Percentiles rank a stretch among this genome's conserved stretches.
These are phyloP conservation scores for Barnettozyma salicaria DNA, from an alignment of 805 yeast species.

Conservation along the genomic window DNA sequence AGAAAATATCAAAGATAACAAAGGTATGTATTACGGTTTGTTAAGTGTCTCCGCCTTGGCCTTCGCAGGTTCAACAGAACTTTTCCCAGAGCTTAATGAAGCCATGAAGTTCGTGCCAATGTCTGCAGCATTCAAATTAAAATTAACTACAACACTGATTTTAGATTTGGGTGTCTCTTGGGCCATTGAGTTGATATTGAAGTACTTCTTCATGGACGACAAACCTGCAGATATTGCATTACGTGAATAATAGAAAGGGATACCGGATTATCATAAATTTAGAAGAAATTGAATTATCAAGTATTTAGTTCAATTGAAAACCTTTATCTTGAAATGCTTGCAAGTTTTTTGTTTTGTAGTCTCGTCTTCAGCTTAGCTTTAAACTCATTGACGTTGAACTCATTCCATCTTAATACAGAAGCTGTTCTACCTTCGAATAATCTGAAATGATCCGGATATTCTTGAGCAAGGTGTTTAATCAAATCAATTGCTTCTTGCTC, in stretches of 20 bases:
- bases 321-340: too few relatives aligned
- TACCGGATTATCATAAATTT: neutral
- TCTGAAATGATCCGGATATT: constrained; percentile 19
- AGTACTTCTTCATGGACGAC: constrained; percentile 81
- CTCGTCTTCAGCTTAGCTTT: constrained; percentile 6
- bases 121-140: constrained; percentile 64
- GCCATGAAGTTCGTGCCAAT: constrained; percentile 89
- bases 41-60: constrained; percentile 88
- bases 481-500: constrained; percentile 21
- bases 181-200: constrained; percentile 74
- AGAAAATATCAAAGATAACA: constrained; percentile 82
- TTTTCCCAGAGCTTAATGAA: constrained; percentile 89
- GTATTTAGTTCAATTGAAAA: too few relatives aligned
- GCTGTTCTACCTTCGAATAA: constrained; percentile 13
- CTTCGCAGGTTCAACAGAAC: constrained; percentile 87
- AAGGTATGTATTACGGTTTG: constrained; percentile 95
- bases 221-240: constrained; percentile 87
- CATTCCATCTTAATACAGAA: constrained; percentile 22
- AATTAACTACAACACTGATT: constrained; percentile 66
- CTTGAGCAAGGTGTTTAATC: constrained; percentile 12
- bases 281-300: too few relatives aligned
- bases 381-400: constrained; percentile 17
- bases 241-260: constrained; percentile 17
- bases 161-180: constrained; percentile 74
- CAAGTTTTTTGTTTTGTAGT: constrained; percentile 3